Percentiles rank a stretch among this genome's conserved stretches.
These are phyloP conservation scores for Glonium stellatum DNA, from an alignment of 495 filamentous ascomycete genomes.

Conservation along the genomic window DNA sequence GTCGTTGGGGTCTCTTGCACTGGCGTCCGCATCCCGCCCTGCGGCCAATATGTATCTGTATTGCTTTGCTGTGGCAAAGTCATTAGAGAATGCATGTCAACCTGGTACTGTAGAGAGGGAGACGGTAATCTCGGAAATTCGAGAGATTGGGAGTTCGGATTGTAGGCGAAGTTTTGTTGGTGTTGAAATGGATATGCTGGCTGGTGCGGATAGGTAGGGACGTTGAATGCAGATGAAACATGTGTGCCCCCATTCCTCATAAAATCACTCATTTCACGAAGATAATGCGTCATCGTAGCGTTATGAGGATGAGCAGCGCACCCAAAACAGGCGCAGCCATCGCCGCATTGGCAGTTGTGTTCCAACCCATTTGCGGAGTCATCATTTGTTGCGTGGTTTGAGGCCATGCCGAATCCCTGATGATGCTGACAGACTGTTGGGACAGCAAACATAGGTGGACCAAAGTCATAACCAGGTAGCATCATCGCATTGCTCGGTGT, in stretches of 20 bases:
- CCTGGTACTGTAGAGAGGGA: constrained; percentile 2
- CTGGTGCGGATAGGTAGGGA: constrained; percentile 19
- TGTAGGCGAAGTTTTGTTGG: background rate
- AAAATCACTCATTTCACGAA: constrained; percentile 21
- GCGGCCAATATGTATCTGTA: background rate
- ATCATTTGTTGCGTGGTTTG: background rate
- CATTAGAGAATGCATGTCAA: constrained; percentile 4
- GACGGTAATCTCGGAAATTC: background rate
- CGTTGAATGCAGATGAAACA: constrained; percentile 12
- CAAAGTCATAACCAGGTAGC: constrained; percentile 15
- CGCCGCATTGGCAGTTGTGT: constrained; percentile 32
- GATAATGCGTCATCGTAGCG: constrained; percentile 28
- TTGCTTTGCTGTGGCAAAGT: background rate
- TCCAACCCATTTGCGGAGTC: constrained; percentile 1
- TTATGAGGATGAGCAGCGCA: constrained; percentile 32
- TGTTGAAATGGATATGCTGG: constrained; percentile 9
- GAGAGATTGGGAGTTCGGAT: background rate
- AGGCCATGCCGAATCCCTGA: background rate
- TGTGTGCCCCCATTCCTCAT: constrained; percentile 17
- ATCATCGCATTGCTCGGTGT: background rate
- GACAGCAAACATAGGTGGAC: constrained; percentile 18
- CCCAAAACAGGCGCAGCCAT: constrained; percentile 29
- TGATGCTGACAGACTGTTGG: constrained; percentile 12
- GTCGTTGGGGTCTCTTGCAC: background rate
- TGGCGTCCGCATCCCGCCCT: background rate